phyloP scores from a whole-genome alignment of 2,329 filamentous ascomycete genomes.

The Thermochaetoides dissita region DNA sequence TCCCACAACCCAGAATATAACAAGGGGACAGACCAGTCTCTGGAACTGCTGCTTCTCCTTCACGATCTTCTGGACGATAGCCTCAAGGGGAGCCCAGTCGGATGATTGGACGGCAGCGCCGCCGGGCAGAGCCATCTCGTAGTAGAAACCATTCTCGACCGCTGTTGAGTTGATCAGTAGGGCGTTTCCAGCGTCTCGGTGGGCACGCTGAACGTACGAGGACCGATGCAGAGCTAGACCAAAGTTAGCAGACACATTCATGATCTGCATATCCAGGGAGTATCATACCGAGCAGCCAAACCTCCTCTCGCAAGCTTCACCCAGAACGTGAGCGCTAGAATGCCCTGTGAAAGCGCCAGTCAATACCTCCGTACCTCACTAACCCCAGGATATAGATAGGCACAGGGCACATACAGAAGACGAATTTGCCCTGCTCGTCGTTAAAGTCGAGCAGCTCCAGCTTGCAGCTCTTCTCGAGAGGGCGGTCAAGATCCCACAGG shows the following conservation, averaged over 20 bases:
- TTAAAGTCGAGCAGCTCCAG: slow-evolving; percentile 76
- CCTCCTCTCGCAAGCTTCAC: slow-evolving; percentile 79
- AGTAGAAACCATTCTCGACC: slow-evolving; percentile 52
- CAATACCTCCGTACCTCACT: no score
- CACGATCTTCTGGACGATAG: slow-evolving; percentile 66
- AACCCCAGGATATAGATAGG: no score
- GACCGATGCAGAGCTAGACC: slow-evolving; percentile 57
- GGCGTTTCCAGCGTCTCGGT: neutral
- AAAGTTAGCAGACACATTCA: no score
- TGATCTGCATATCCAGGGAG: no score
- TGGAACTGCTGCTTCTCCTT: slow-evolving; percentile 97
- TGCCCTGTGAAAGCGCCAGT: slow-evolving; percentile 35
- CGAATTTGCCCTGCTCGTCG: slow-evolving; percentile 63
- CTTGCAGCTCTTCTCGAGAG: slow-evolving; percentile 74
- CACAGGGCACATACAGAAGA: slow-evolving; percentile 51
- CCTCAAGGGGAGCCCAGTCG: slow-evolving; percentile 79
- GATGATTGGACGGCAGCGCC: slow-evolving; percentile 54
- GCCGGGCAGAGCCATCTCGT: slow-evolving; percentile 79
- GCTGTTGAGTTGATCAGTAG: slow-evolving; percentile 88
- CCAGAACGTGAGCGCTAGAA: slow-evolving; percentile 88
- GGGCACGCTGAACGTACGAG: slow-evolving; percentile 28
- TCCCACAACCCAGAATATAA: no score
- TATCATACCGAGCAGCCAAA: slow-evolving; percentile 51
- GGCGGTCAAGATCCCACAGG: slow-evolving; percentile 86
- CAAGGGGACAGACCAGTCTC: slow-evolving; percentile 40